phyloP scores from a whole-genome alignment of 2,329 filamentous ascomycete genomes.

The Zasmidium cellare region DNA sequence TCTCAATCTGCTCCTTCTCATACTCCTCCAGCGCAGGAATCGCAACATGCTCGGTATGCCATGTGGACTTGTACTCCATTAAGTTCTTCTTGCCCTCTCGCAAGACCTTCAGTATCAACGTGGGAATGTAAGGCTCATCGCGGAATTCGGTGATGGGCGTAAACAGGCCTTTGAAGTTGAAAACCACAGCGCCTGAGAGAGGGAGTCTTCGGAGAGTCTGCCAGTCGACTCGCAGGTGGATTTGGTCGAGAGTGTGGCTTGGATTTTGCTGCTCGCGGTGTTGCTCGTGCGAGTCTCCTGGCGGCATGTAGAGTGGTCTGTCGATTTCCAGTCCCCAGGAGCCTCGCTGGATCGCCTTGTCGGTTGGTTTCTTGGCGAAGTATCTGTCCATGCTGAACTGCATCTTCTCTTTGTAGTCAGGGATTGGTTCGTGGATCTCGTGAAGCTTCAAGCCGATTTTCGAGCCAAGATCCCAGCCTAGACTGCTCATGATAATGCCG shows the following conservation, averaged over 20 bases:
- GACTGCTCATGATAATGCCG: slow-evolving; percentile 73
- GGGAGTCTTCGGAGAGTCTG: slow-evolving; percentile 80
- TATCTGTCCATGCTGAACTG: slow-evolving; percentile 85
- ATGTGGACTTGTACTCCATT: slow-evolving; percentile 80
- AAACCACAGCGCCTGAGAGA: slow-evolving; percentile 71
- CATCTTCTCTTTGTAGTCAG: slow-evolving; percentile 87
- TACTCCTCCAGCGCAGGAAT: slow-evolving; percentile 65
- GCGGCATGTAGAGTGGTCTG: slow-evolving; percentile 72
- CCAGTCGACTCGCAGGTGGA: slow-evolving; percentile 79
- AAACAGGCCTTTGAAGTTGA: slow-evolving; percentile 88
- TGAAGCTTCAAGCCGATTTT: slow-evolving; percentile 72
- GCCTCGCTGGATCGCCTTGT: slow-evolving; percentile 76
- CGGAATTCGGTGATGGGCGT: slow-evolving; percentile 70
- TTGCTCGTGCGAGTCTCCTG: slow-evolving; percentile 64
- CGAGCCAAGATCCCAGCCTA: slow-evolving; percentile 75
- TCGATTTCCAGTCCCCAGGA: slow-evolving; percentile 82
- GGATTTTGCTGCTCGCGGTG: slow-evolving; percentile 60
- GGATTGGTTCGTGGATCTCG: slow-evolving; percentile 72
- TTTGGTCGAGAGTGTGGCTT: slow-evolving; percentile 57
- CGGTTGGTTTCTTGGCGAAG: slow-evolving; percentile 74
- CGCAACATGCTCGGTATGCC: slow-evolving; percentile 74
- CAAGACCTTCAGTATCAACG: slow-evolving; percentile 67
- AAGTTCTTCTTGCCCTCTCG: slow-evolving; percentile 68
- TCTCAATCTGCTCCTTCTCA: slow-evolving; percentile 65
- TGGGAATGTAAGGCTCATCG: slow-evolving; percentile 72